A percentile compares a stretch with the other conserved stretches of the same genome.
Conservation (phyloP, 768 basidiomycete species). For the Tricholoma bakamatsutake region DNA sequence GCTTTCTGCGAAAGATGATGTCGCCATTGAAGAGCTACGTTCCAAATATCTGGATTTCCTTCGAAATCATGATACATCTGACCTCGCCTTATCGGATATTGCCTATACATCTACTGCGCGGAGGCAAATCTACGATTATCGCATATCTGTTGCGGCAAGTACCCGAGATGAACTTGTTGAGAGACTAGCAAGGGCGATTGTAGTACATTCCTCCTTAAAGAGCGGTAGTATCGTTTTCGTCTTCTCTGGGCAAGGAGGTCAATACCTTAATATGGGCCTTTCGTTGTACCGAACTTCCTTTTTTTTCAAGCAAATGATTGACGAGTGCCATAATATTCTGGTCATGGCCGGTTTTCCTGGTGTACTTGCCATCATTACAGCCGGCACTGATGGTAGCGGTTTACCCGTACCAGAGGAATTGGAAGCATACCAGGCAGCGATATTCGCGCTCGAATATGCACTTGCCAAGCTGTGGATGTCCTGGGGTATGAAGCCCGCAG, state of each 20-base stretch:
- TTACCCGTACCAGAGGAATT: constrained; percentile 29
- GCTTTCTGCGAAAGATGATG: constrained; percentile 52
- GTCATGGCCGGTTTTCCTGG: constrained; percentile 43
- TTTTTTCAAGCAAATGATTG: constrained; percentile 45
- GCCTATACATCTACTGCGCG: constrained; percentile 68
- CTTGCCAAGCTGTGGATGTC: constrained; percentile 59
- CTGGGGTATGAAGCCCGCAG: constrained; percentile 60
- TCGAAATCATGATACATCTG: constrained; percentile 17
- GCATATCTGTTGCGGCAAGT: constrained; percentile 43
- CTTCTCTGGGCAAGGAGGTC: constrained; percentile 70
- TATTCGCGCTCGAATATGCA: constrained; percentile 60
- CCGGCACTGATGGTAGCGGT: constrained; percentile 13
- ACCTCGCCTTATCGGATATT: constrained; percentile 38
- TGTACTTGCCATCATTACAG: constrained; percentile 38
- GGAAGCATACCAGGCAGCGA: constrained; percentile 45
- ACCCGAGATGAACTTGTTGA: constrained; percentile 40
- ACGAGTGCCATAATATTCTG: constrained; percentile 53
- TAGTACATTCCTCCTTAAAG: constrained; percentile 23
- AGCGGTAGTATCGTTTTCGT: constrained; percentile 48
- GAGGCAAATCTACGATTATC: constrained; percentile 47
- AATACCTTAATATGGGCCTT: constrained; percentile 60
- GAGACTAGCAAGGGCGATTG: constrained; percentile 32
- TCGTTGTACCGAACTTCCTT: constrained; percentile 45
- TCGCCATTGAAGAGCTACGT: constrained; percentile 43
- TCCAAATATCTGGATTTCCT: constrained; percentile 44